Evolutionary conservation across 2,329 filamentous ascomycete species (phyloP).

Genomic region (Phaeomoniella chlamydospora): DNA sequence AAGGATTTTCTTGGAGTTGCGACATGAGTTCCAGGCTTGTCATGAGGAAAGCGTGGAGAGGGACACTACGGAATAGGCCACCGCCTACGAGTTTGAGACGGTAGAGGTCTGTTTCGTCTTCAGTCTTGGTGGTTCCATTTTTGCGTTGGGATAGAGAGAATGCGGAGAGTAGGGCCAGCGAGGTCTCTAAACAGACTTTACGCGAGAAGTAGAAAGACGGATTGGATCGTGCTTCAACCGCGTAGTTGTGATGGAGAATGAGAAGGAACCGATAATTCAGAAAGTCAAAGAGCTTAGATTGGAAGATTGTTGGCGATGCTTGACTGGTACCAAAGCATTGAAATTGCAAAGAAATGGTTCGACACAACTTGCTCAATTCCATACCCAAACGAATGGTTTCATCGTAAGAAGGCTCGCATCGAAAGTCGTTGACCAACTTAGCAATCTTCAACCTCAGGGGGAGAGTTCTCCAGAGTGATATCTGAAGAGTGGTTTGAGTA

Average conservation of each 20-base stretch:
- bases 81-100: conserved; percentile 22
- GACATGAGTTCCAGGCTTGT: conserved; percentile 33
- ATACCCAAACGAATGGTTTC: conserved; percentile 14
- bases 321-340: too few relatives aligned
- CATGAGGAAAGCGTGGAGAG: conserved; percentile 24
- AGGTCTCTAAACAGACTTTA: conserved; percentile 20
- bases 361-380: conserved; percentile 14
- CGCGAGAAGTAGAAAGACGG: conserved; percentile 22
- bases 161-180: conserved; percentile 20
- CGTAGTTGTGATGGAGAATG: conserved; percentile 33
- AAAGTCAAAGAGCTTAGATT: conserved; percentile 37
- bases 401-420: conserved; percentile 15
- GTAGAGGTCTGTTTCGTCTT: conserved; percentile 15
- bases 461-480: conserved; percentile 8
- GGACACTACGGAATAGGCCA: conserved; percentile 26
- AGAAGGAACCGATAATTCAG: conserved; percentile 41
- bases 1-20: conserved; percentile 18
- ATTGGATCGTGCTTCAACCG: conserved; percentile 16
- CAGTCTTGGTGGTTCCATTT: too few relatives aligned
- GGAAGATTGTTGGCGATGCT: too few relatives aligned
- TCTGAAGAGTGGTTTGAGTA: conserved; percentile 13
- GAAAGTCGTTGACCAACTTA: conserved; percentile 17
- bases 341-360: conserved; percentile 1
- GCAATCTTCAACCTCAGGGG: conserved; percentile 9
- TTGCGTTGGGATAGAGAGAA: too few relatives aligned